Base-by-base conservation (phyloP, 495 filamentous ascomycete species). In the Talaromyces liani region DNA sequence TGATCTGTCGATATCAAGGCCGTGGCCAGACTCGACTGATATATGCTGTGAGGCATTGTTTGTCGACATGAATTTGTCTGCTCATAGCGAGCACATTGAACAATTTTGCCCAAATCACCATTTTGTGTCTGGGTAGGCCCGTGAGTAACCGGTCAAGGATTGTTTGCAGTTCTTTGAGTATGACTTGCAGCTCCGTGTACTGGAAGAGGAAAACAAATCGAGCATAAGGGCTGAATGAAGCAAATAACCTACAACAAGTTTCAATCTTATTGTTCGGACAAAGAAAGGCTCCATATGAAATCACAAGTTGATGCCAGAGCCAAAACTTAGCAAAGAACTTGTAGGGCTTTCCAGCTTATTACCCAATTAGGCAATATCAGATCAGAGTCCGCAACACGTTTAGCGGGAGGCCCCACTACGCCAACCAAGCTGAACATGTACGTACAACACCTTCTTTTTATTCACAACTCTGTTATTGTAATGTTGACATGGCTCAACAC, bases 311-410 rank as follows among this genome's bases (percentile, higher is more conserved):
- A 8, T 49, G 45, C 45, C n/a, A 20, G n/a, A 20, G 8, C 7
- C 45, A 49, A 20, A 9, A 18, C 22, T 55, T 56, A 27, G 36
- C 10, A 6, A 56, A 14, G 53, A 14, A 22, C 27, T 56, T 56
- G 22, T 56, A 56, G 36, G 36, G 14, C 2, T 41, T 5, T 16
- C 10, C 27, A 56, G 22, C 22, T 56, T 25, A 22, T 56, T 56
- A 16, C 53, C 53, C 14, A 29, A 56, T 56, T 56, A 56, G 53
- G 53, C 53, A 56, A 56, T 56, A 29, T 56, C 24, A 56, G 53
- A 31, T 56, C 16, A 16, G 5, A 56, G 27, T 5, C 20, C 10
- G 22, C 22, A 29, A 27, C 14, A 18, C 22, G 33, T 34, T 7
- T 54, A 54, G 9, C 12, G 16, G 41, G 39, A 0, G 18, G 45